These are phyloP conservation scores for Anisodus acutangulus DNA, from an alignment of 257 asterid genomes.

Conservation along the genomic window DNA sequence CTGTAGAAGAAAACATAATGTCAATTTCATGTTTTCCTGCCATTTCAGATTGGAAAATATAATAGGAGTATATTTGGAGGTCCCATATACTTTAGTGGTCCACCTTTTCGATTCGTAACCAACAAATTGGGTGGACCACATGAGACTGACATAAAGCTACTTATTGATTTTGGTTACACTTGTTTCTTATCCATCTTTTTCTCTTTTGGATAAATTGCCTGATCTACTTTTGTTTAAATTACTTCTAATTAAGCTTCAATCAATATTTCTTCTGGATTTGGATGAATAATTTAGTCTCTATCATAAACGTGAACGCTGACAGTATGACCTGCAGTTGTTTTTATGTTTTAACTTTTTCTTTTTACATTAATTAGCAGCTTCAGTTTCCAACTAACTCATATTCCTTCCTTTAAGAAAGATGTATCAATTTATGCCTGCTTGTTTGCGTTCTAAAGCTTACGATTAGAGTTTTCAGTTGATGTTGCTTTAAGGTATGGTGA, in stretches of 20 bases:
- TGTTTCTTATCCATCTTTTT: not conserved
- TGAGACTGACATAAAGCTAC: constrained; percentile 8
- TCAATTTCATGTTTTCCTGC: constrained; percentile 20
- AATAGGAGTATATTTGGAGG: constrained; percentile 28
- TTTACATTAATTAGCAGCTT: not conserved
- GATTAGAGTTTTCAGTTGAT: not conserved
- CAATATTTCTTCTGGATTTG: not conserved
- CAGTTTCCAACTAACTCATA: not conserved
- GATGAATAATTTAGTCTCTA: constrained; percentile 5
- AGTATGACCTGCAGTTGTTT: not conserved
- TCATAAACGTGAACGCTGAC: not conserved
- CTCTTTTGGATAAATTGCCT: not conserved
- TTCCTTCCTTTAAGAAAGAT: not conserved
- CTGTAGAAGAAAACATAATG: constrained; percentile 47
- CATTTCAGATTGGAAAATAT: constrained; percentile 23
- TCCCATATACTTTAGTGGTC: constrained; percentile 29
- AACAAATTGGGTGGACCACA: constrained; percentile 2
- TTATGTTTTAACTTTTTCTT: not conserved
- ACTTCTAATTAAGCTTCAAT: not conserved
- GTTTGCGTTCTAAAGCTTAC: not conserved
- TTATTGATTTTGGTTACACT: not conserved
- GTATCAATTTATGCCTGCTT: not conserved
- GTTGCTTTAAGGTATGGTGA: not conserved
- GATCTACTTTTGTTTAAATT: not conserved
- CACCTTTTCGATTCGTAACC: constrained; percentile 23